Conservation (phyloP, 179 eudicot genomes). For the Pouteria campechiana region DNA sequence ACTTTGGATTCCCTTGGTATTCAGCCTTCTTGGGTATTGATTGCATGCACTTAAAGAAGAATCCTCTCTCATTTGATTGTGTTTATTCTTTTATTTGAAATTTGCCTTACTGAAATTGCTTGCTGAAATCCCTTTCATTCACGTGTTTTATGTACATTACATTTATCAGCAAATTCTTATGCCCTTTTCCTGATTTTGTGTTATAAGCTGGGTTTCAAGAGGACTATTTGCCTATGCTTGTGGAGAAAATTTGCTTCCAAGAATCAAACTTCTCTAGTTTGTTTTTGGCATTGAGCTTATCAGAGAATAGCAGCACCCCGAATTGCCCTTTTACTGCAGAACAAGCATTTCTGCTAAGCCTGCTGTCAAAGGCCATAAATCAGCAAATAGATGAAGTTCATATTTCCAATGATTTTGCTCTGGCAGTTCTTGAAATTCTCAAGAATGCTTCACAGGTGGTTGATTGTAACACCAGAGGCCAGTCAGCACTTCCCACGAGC, state of each 20-base stretch:
- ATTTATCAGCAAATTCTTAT: no score
- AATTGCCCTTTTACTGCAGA: constrained; percentile 23
- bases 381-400: constrained; percentile 38
- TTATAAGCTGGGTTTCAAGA: constrained; percentile 58
- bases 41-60: no score
- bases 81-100: no score
- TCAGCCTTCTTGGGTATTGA: no score
- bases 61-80: no score
- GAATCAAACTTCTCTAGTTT: constrained; percentile 30
- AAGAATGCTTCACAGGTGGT: constrained; percentile 24
- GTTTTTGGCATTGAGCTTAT: constrained; percentile 21
- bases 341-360: constrained; percentile 55
- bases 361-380: constrained; percentile 47
- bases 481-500: constrained; percentile 53
- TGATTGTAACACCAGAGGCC: constrained; percentile 23
- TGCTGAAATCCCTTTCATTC: no score
- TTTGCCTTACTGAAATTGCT: no score
- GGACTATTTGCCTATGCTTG: constrained; percentile 65
- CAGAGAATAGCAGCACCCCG: constrained; percentile 6
- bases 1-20: no score
- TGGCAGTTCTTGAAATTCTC: constrained; percentile 32
- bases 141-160: no score
- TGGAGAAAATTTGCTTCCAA: constrained; percentile 59
- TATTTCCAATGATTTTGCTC: constrained; percentile 30
- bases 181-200: constrained; percentile 1